These are phyloP conservation scores for Colletotrichum brevisporum DNA, from an alignment of 2,329 filamentous ascomycete species.

Conservation along the genomic window DNA sequence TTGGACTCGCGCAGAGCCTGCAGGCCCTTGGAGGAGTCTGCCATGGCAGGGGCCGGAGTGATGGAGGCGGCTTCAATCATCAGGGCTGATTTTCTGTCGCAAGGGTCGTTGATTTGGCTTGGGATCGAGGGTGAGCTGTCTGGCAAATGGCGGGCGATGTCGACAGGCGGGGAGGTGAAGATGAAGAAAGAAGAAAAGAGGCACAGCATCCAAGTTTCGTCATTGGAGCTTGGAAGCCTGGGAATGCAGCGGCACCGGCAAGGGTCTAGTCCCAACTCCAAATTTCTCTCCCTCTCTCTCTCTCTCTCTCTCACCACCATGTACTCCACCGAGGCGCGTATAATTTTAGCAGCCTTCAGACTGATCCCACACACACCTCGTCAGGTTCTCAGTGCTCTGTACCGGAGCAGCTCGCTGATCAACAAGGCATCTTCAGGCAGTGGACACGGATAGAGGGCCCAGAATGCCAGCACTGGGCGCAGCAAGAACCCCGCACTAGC, in stretches of 20 bases:
- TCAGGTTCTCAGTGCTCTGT: slow-evolving; percentile 1
- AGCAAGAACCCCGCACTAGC: slow-evolving; percentile 41
- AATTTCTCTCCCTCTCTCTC: slow-evolving; percentile 12
- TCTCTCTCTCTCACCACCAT: too few relatives aligned
- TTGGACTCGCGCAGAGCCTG: slow-evolving; percentile 63
- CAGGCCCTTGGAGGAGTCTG: slow-evolving; percentile 56
- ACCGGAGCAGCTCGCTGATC: slow-evolving; percentile 13
- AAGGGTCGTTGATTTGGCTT: slow-evolving; percentile 6
- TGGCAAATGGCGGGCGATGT: too few relatives aligned
- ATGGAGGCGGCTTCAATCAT: slow-evolving; percentile 40
- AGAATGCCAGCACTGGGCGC: slow-evolving; percentile 34
- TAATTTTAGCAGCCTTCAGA: slow-evolving; percentile 28
- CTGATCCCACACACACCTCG: slow-evolving; percentile 1
- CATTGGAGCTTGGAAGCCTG: slow-evolving; percentile 28
- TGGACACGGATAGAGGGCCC: not conserved
- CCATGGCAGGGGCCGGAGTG: slow-evolving; percentile 35
- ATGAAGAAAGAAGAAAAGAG: slow-evolving; percentile 33
- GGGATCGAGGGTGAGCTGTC: not conserved
- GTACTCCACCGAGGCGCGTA: slow-evolving; percentile 26
- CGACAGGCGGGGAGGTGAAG: slow-evolving; percentile 3
- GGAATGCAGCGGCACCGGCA: not conserved
- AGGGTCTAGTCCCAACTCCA: slow-evolving; percentile 30
- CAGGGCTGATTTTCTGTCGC: slow-evolving; percentile 18
- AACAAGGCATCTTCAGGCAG: not conserved
- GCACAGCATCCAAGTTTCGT: slow-evolving; percentile 32